Conservation (phyloP, 495 filamentous ascomycete genomes). For the Tuber aestivum region DNA sequence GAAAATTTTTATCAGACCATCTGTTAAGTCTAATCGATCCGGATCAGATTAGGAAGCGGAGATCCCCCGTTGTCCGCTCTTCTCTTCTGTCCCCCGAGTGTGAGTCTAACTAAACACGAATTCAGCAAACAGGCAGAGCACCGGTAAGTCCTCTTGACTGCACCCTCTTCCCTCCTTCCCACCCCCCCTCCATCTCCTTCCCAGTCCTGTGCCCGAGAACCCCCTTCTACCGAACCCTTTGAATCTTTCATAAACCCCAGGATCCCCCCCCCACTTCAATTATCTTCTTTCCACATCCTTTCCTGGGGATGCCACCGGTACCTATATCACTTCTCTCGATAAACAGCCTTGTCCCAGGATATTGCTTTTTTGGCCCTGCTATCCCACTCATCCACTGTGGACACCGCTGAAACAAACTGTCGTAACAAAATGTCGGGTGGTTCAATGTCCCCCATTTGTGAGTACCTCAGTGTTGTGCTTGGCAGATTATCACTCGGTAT, state of each 20-base stretch:
- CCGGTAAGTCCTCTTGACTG: background rate
- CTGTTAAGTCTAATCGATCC: constrained; percentile 5
- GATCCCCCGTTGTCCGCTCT: background rate
- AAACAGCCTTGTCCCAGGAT: background rate
- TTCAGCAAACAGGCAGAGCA: constrained; percentile 2
- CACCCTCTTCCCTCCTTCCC: background rate
- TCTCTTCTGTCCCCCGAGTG: background rate
- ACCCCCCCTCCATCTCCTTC: background rate
- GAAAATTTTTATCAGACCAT: constrained; percentile 5
- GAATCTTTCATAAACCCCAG: background rate
- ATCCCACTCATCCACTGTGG: background rate
- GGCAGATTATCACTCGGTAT: constrained; percentile 14
- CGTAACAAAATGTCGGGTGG: constrained; percentile 26
- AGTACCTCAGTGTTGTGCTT: constrained; percentile 4
- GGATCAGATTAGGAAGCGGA: constrained; percentile 3
- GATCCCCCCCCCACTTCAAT: background rate
- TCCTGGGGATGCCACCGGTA: background rate
- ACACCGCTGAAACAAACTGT: background rate
- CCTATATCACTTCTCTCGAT: background rate
- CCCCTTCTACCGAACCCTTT: background rate
- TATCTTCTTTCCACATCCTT: background rate
- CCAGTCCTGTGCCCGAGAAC: constrained; percentile 1
- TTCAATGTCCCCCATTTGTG: constrained; percentile 31
- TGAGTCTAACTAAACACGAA: background rate
- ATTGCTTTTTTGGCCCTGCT: background rate